Evolutionary conservation across 352 stramenopile species (phyloP), one percentile per base, ranked within the genome.

Genomic region (Aphanomyces invadans): DNA sequence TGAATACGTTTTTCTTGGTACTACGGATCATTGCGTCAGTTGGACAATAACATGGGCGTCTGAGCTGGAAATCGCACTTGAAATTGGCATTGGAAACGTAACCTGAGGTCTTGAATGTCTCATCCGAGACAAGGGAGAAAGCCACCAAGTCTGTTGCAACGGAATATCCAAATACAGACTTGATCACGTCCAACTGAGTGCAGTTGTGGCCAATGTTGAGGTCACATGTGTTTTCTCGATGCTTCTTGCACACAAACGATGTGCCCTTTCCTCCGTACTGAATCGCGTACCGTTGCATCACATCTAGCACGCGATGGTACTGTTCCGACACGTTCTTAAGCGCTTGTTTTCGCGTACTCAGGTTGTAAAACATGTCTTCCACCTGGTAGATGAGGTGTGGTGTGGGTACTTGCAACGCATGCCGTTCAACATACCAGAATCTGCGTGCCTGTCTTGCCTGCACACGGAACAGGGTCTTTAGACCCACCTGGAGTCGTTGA

Each of bases 281-380:
- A 23, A 99, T 80, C 1, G 96, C 91, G 77, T 99, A 99, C 38
- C 88, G 87, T 60, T 97, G 95, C n/a, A 98, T 81, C n/a, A 99
- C 86, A 48, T 96, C 89, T 28, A 99, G 71, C 29, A 98, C 95
- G 23, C 80, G 80, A 57, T 79, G 79, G 73, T 98, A 98, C 73
- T 99, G 95, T 69, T 99, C 96, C 1, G 79, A 86, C 39, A 80
- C 73, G 70, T 96, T 97, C 64, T 95, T 95, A 33, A 98, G 86
- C 32, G 92, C 92, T 49, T 96, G 80, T 60, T 89, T 83, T 26
- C 97, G 81, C 57, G 95, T 97, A 26, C 85, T 89, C 42, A 99
- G 81, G 72, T 99, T 99, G 78, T 99, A 98, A 79, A 99, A 99
- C 44, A 99, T 78, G 75, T 99, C 97, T 59, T 99, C 89, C 9